Conservation (phyloP, 768 basidiomycete species). For the Epithele typhae region DNA sequence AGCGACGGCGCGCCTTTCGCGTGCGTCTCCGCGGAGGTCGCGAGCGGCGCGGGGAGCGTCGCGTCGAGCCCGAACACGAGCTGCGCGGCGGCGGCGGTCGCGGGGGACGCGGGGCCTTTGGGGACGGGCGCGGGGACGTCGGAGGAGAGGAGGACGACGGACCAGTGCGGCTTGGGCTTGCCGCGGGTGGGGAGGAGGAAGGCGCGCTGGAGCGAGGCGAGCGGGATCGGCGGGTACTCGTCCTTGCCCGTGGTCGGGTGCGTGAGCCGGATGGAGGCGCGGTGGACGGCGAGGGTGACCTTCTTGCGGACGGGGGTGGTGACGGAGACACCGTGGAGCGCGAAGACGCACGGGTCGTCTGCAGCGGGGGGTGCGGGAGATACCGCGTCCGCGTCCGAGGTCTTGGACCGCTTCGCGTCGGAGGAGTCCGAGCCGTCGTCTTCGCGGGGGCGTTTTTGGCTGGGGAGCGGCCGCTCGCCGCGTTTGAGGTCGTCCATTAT, state of each 20-base stretch:
- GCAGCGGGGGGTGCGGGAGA: neutral
- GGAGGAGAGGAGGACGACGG: conserved; percentile 55
- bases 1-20: conserved; percentile 53
- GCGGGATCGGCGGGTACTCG: conserved; percentile 45
- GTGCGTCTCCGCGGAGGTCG: conserved; percentile 37
- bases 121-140: conserved; percentile 40
- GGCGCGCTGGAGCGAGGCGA: conserved; percentile 48
- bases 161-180: conserved; percentile 70
- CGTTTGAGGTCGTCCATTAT: conserved; percentile 11
- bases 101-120: conserved; percentile 29
- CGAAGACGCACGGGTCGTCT: conserved; percentile 46
- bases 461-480: conserved; percentile 1
- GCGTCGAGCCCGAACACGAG: conserved; percentile 74
- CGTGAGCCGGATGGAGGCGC: conserved; percentile 45
- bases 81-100: conserved; percentile 29
- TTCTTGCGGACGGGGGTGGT: conserved; percentile 76
- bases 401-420: conserved; percentile 2
- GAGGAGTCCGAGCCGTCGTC: conserved; percentile 3
- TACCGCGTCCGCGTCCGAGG: neutral
- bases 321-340: conserved; percentile 61
- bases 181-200: conserved; percentile 75
- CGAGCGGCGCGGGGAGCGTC: conserved; percentile 33
- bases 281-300: conserved; percentile 57
- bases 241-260: conserved; percentile 44
- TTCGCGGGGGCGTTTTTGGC: conserved; percentile 11